Conservation (phyloP, 441 rosid genomes). For the Francoa sonchifolia region DNA sequence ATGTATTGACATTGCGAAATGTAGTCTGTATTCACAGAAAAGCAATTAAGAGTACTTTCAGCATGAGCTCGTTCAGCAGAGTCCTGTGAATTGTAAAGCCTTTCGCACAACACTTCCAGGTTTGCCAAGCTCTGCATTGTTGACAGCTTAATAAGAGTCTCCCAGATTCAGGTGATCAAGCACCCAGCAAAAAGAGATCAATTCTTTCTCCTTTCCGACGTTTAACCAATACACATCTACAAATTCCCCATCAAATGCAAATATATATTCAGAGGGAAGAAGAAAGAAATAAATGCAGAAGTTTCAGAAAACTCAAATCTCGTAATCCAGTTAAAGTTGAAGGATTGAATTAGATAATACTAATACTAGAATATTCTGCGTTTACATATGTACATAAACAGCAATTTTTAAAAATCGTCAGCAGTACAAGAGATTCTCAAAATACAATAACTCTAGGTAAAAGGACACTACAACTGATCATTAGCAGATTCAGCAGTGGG, state of each 20-base stretch:
- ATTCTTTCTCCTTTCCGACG: conserved; percentile 10
- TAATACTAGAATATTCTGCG: conserved; percentile 2
- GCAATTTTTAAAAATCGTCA: neutral
- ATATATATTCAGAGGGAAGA: conserved; percentile 6
- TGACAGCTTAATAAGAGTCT: conserved; percentile 5
- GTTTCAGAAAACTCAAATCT: conserved; percentile 6
- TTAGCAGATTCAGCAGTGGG: conserved; percentile 6
- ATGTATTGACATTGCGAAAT: conserved; percentile 94
- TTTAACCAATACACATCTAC: conserved; percentile 11
- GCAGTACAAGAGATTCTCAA: conserved; percentile 8
- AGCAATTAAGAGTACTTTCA: conserved; percentile 86
- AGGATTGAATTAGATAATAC: conserved; percentile 2
- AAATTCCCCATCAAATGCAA: conserved; percentile 9
- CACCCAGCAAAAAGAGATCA: conserved; percentile 9
- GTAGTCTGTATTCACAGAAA: conserved; percentile 77
- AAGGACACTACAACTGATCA: conserved; percentile 2
- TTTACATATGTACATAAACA: conserved; percentile 6
- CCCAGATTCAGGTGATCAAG: conserved; percentile 8
- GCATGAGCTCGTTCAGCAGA: conserved; percentile 28
- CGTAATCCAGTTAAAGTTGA: conserved; percentile 4
- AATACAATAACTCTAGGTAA: conserved; percentile 8
- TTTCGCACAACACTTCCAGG: conserved; percentile 18
- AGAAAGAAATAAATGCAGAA: conserved; percentile 1
- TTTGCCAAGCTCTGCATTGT: conserved; percentile 20
- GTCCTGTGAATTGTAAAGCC: conserved; percentile 20